Percentiles rank a stretch among this genome's conserved stretches.
These are phyloP conservation scores for Apiospora saccharicola DNA, from an alignment of 2,329 filamentous ascomycete species.

Conservation along the genomic window DNA sequence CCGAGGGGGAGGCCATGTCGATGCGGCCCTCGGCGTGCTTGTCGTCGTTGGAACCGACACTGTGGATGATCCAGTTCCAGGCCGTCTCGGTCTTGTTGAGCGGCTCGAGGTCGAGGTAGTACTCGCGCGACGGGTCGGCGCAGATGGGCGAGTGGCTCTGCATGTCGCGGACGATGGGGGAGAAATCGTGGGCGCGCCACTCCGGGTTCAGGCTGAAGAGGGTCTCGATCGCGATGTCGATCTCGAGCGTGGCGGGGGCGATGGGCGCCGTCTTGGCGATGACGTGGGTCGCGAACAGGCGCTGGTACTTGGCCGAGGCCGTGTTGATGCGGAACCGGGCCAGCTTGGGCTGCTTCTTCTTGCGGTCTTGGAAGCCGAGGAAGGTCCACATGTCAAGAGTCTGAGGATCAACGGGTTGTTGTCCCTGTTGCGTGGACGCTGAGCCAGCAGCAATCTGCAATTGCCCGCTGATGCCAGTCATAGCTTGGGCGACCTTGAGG, in stretches of 20 bases:
- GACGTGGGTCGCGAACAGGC: conserved; percentile 46
- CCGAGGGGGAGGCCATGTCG: too few relatives aligned
- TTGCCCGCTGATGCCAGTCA: background rate
- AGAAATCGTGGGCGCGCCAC: conserved; percentile 26
- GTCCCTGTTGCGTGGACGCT: too few relatives aligned
- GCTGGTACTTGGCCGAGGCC: conserved; percentile 41
- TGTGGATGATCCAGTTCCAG: conserved; percentile 10
- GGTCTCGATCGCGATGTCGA: conserved; percentile 43
- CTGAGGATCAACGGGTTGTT: too few relatives aligned
- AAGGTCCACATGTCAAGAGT: conserved; percentile 30
- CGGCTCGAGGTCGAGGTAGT: background rate
- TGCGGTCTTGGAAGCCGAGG: conserved; percentile 36
- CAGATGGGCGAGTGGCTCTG: conserved; percentile 42
- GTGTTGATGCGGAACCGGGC: conserved; percentile 53
- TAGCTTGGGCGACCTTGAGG: conserved; percentile 25
- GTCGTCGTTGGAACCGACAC: background rate
- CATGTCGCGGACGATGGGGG: conserved; percentile 41
- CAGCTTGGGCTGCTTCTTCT: conserved; percentile 26
- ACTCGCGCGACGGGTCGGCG: conserved; percentile 32
- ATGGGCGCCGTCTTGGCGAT: conserved; percentile 48
- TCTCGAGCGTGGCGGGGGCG: conserved; percentile 47
- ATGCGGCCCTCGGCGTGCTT: too few relatives aligned
- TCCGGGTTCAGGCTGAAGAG: conserved; percentile 42
- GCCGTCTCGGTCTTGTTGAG: background rate
- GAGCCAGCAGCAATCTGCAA: too few relatives aligned